phyloP scores from a whole-genome alignment of 345 rosid genomes.

The Clausena lansium region DNA sequence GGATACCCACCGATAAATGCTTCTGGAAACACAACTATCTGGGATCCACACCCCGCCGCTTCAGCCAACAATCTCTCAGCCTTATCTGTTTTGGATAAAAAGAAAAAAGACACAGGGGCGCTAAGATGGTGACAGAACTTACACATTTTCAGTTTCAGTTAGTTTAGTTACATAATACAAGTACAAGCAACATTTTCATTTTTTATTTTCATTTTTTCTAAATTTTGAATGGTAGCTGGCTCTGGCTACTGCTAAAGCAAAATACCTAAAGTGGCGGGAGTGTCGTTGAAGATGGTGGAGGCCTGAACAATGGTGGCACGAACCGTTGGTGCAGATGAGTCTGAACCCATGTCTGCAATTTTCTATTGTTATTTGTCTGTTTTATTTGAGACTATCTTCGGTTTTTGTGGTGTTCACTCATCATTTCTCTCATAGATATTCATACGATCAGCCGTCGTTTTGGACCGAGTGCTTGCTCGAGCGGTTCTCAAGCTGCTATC shows the following conservation, averaged over 20 bases:
- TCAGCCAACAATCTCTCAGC: conserved; percentile 87
- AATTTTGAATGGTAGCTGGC: too few relatives aligned
- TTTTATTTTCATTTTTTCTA: neutral
- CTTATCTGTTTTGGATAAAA: conserved; percentile 45
- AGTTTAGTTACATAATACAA: too few relatives aligned
- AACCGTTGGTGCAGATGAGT: conserved; percentile 47
- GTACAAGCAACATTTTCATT: neutral
- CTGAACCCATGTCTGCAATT: conserved; percentile 67
- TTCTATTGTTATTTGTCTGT: neutral
- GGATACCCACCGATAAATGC: conserved; percentile 95
- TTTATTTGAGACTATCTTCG: too few relatives aligned
- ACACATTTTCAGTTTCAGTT: too few relatives aligned
- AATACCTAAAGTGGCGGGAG: conserved; percentile 82
- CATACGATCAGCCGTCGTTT: too few relatives aligned
- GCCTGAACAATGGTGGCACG: conserved; percentile 95
- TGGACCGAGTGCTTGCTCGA: too few relatives aligned
- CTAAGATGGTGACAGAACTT: too few relatives aligned
- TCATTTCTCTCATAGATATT: too few relatives aligned
- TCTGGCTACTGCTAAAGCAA: neutral
- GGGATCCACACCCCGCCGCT: conserved; percentile 77
- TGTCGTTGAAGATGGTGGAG: conserved; percentile 83
- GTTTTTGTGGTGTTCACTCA: too few relatives aligned
- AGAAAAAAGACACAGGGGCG: too few relatives aligned
- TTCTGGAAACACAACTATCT: conserved; percentile 94
- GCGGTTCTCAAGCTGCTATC: too few relatives aligned